Conservation (phyloP, 495 filamentous ascomycete genomes). For the Aspergillus cavernicola region DNA sequence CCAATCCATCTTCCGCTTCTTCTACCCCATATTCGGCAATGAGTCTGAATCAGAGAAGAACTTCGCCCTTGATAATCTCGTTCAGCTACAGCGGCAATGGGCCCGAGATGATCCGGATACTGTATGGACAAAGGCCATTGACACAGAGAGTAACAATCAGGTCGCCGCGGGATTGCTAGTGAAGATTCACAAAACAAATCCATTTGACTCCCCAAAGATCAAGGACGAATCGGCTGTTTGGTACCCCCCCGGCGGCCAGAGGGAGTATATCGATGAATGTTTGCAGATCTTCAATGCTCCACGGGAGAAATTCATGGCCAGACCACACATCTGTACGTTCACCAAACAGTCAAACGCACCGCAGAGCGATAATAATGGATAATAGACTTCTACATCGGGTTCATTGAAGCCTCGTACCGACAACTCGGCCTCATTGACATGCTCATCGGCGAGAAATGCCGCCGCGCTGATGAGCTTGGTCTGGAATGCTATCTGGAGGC, state of each 20-base stretch:
- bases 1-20: conserved; percentile 6
- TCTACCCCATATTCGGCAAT: conserved; percentile 4
- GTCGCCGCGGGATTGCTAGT: background rate
- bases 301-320: background rate
- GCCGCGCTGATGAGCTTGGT: conserved; percentile 1
- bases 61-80: background rate
- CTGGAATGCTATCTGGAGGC: background rate
- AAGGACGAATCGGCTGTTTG: background rate
- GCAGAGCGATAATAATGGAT: background rate
- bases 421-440: background rate
- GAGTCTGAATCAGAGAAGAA: background rate
- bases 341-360: background rate
- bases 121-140: background rate
- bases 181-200: background rate
- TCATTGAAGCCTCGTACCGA: background rate
- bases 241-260: background rate
- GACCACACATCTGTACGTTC: background rate
- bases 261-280: background rate
- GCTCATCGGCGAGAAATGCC: background rate
- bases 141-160: background rate
- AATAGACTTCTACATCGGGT: conserved; percentile 3
- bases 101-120: conserved; percentile 3
- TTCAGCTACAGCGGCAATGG: background rate
- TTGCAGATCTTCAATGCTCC: background rate
- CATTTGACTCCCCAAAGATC: background rate